Evolutionary conservation across 1,284 basidiomycete genomes (phyloP), one percentile per base, ranked within the genome.

Genomic region (Apiotrichum gamsii): DNA sequence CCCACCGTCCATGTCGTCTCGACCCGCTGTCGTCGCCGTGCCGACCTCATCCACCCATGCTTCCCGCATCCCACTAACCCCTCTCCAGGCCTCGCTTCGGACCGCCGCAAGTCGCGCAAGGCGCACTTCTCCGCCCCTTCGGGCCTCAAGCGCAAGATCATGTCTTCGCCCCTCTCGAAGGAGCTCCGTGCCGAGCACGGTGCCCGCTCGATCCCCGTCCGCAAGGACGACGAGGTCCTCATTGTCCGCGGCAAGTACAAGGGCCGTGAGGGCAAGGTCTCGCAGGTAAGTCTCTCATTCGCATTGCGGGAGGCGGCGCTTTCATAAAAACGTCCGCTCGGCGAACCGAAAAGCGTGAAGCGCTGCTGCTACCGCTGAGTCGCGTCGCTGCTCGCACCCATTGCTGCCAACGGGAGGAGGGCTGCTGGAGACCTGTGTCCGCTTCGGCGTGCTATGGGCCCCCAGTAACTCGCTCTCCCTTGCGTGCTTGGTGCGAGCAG

Each of bases 171-270:
- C 49, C 82, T 98, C 57, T 87, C 87, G 62, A 97, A 96, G 81
- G 94, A 96, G 71, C 85, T 98, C 66, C 85, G 91, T 60, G 76
- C 74, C 71, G 88, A 96, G 79, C 80, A 98, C 82, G 86, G 84
- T 74, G 91, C 82, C 61, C 90, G 93, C 63, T 90, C 94, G 53
- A 77, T 98, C 61, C 93, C 95, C 53, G 83, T 99, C 69, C 88
- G 93, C 73, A 96, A 96, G 77, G 94, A 96, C 67, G 95, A 97
- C 75, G 94, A 97, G 78, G 95, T 99, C 56, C 80, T 88, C 70
- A 93, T 98, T 66, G 90, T 97, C 60, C 80, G 90, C 62, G 90
- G 90, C 54, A 90, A 93, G 75, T 90, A 93, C 83, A 94, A 93
- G 80, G 91, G 94, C 58, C 84, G 91, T 74, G 95, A 99, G 80